Base-by-base conservation (phyloP, 139 green algal species). In the Marvania coccoides region DNA sequence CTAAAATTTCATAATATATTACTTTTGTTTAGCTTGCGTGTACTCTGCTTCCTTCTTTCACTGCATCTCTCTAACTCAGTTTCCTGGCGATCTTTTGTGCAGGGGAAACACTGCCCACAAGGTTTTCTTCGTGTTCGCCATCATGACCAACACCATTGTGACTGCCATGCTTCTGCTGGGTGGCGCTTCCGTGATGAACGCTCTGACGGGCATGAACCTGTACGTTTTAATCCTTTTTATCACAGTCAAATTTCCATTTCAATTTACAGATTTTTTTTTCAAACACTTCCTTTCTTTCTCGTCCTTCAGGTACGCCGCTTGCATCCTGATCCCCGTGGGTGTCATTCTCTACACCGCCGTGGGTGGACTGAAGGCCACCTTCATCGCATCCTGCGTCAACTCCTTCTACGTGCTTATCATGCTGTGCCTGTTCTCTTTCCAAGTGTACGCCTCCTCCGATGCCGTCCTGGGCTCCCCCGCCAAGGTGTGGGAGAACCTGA, bases 81-180 rank as follows among this genome's bases (percentile, higher is more conserved):
- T n/a, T n/a, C n/a, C n/a, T n/a, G n/a, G n/a, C n/a, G n/a, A n/a
- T n/a, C n/a, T n/a, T n/a, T n/a, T n/a, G 38, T 46, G 38, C 12
- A n/a, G n/a, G n/a, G 66, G 66, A 15, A 82, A 75, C 8, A 73
- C 71, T 3, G 82, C 82, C 0, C 89, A 96, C 75, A 75, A 90
- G 34, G 76, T 93, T 12, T 96, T 95, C 79, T 76, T 93, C 29
- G 81, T 82, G 48, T 96, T 94, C 66, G 83, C 69, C 64, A 81
- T 95, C 68, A 58, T 87, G 3, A 95, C 89, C 70, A 95, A 95
- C 82, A 81, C 91, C 62, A 94, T 96, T 73, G 90, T 96, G 7
- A 88, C 88, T 2, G 71, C 85, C 58, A 97, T 97, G 91, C 78
- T 96, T 47, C 80, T 96, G 35, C 78, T 97, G 47, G 91, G 91